Evolutionary conservation across 257 asterid species (phyloP), one percentile per base, ranked within the genome.

Genomic region (Cordia subcordata): DNA sequence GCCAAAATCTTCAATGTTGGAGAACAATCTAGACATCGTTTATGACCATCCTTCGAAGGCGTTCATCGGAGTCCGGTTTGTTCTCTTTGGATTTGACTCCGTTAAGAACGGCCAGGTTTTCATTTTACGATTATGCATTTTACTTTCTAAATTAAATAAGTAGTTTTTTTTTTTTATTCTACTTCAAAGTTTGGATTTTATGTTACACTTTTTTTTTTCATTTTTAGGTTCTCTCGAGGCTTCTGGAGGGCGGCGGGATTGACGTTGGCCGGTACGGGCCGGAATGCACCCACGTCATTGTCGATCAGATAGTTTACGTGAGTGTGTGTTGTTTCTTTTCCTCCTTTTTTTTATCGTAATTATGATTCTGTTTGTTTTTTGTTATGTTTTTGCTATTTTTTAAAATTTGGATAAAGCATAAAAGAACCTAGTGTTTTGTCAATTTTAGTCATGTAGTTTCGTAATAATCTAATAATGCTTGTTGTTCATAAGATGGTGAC

Each of bases 241-340:
- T 92, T 33, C 51, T 81, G 5, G 84, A 77, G 53, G 91, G 90
- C n/a, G 99, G 97, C 16, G 99, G 82, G 44, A 47, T 69, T 51
- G 97, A 88, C 58, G 84, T 69, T 70, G 82, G 69, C 15, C 72
- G 60, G 32, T 84, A 79, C 55, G 86, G 94, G 5, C 75, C 97
- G 14, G 79, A 75, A 67, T 93, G 96, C 61, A 86, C 79, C 21
- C 94, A 86, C 65, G 85, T 88, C 19, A 80, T 93, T 60, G 94
- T 88, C 49, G 86, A 83, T 69, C 72, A 76, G 68, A 60, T 82
- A 70, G 78, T 75, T 61, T 79, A 81, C 52, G 99, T 88, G 72
- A 81, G 97, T 42, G 74, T 22, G 4, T 13, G 11, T 4, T 22
- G 12, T 4, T 46, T 15, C 13, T 21, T 1, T 17, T n/a, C 0